Base-by-base conservation (phyloP, 352 stramenopile species). In the Aphanomyces euteiches region DNA sequence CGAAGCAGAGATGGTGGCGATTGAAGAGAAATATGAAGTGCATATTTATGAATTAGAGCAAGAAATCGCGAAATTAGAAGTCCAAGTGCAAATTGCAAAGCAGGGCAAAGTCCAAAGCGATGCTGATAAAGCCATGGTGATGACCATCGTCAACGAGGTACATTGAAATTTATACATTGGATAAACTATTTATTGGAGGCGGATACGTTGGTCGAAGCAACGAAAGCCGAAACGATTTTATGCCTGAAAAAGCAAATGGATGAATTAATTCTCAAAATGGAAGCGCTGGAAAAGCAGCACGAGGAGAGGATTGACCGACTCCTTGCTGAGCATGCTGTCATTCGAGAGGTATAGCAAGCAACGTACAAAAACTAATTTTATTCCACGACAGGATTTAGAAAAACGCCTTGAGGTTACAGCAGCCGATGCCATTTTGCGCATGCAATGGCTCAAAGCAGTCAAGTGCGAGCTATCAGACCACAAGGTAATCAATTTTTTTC, bases 361-460 rank as follows among this genome's bases (percentile, higher is more conserved):
- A 36, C 13, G 19, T 2, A 66, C 12, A 36, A 13, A n/a, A 17
- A 1, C 34, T 7, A 5, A n/a, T 50, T 21, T 34, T 47, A 1
- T 7, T 40, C 28, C 28, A 28, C 28, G 28, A 28, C 28, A 69
- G 10, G 81, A 83, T 13, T 73, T 90, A 2, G 79, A 90, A 45
- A 47, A 69, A 1, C 70, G 73, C 6, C 19, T 89, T 13, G 64
- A 70, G 36, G 21, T 7, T 15, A 70, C 64, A 50, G 3, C 53
- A 0, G 64, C 64, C 3, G 64, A 70, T 15, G 64, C 64, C 4
- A 40, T 61, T 10, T 15, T 70, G 39, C 64, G 64, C 39, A 70
- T 70, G 64, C 85, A 93, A 63, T 91, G 84, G 83, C 72, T 93
- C 34, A 93, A 85, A 5, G 78, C 84, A 0, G 77, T 81, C 3